Evolutionary conservation across 78 protist species (phyloP), one percentile per base, ranked within the genome.

Genomic region (Dictyostelium firmibasis): DNA sequence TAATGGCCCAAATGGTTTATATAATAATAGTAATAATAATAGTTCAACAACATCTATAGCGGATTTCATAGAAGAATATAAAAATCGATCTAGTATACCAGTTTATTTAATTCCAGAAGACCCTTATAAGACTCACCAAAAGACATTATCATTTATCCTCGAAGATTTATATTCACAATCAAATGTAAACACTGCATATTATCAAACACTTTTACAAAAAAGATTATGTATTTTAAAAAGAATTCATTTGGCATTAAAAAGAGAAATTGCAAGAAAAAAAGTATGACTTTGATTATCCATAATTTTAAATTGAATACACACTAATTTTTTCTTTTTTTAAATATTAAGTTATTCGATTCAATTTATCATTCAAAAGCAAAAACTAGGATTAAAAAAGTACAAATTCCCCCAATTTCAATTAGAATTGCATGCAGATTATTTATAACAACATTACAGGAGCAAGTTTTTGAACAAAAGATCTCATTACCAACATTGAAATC

Each of bases 191-290:
- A 85, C 91, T 11, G 92, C 92, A 50, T 93, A 93, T 23, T 93
- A 93, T 31, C 64, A 81, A 38, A 84, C 96, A 23, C 69, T 93
- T 8, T 41, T 93, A 31, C 91, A 93, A 31, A 85, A 85, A 27
- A 60, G 92, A 41, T 70, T 93, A 31, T 84, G 91, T 25, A 86
- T 93, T 60, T 70, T 93, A 23, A 93, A 93, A 43, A 74, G 96
- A 35, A 93, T 93, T 20, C 92, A 83, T 60, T 62, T 93, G 4
- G 96, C 96, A 27, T 44, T 93, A 27, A 93, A 86, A 53, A 43
- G 96, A 64, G 96, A 93, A 74, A 93, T 81, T 50, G 96, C 96
- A 47, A 84, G 96, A 60, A 86, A 85, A 43, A 93, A 93, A 35
- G 91, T 92, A 85, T 36, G 7, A 14, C 16, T 16, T 16, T 50